Conservation (phyloP, 768 basidiomycete species). For the Boletus pseudo-olivaceus region DNA sequence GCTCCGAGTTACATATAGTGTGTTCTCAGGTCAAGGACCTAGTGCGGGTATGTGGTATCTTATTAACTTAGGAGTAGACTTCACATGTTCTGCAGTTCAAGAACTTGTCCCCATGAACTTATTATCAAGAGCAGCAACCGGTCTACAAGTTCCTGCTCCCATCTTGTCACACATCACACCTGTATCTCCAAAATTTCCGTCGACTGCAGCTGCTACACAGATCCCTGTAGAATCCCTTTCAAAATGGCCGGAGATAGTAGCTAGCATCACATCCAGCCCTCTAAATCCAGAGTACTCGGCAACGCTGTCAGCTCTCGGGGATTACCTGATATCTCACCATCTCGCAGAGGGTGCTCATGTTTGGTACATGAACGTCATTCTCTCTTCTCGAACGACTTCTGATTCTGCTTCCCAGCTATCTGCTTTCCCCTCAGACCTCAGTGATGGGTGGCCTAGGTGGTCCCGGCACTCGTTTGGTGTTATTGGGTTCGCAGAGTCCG, state of each 20-base stretch:
- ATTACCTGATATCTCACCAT: conserved; percentile 67
- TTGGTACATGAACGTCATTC: conserved; percentile 53
- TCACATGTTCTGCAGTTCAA: conserved; percentile 49
- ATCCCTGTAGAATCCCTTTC: conserved; percentile 63
- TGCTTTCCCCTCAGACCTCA: conserved; percentile 82
- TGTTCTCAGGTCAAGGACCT: conserved; percentile 81
- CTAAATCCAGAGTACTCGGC: conserved; percentile 63
- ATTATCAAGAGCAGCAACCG: conserved; percentile 38
- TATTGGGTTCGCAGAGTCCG: conserved; percentile 71
- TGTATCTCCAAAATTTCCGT: conserved; percentile 59
- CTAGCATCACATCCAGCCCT: conserved; percentile 79
- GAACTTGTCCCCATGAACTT: conserved; percentile 63
- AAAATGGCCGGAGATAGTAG: conserved; percentile 83
- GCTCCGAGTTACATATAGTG: conserved; percentile 75
- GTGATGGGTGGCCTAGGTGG: conserved; percentile 68
- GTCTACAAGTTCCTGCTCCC: conserved; percentile 38
- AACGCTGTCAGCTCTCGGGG: conserved; percentile 80
- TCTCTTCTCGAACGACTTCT: not conserved
- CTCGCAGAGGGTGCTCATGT: conserved; percentile 85
- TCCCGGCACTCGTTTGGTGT: conserved; percentile 60
- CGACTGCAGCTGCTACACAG: conserved; percentile 38
- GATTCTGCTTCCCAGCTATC: conserved; percentile 51
- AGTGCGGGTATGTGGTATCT: conserved; percentile 50
- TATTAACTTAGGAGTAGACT: not conserved
- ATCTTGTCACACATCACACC: conserved; percentile 46